Conservation (phyloP, 345 rosid genomes). For the Punica granatum region DNA sequence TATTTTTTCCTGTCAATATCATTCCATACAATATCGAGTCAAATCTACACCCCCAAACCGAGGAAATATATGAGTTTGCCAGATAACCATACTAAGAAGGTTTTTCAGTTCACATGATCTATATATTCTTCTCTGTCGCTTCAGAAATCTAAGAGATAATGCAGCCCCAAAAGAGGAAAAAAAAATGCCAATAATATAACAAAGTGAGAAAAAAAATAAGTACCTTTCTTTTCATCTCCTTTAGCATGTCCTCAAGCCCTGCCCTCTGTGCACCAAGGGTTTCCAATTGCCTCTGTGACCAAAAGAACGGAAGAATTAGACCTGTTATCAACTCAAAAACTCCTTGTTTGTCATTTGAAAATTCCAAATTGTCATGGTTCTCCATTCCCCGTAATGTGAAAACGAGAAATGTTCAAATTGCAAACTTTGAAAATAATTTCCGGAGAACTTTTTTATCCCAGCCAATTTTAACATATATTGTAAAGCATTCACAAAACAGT, state of each 20-base stretch:
- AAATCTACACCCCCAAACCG: too few relatives aligned
- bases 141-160: not conserved
- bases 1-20: not conserved
- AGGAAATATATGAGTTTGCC: too few relatives aligned
- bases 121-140: not conserved
- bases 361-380: not conserved
- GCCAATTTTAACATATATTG: not conserved
- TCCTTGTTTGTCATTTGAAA: not conserved
- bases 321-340: not conserved
- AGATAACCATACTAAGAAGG: not conserved
- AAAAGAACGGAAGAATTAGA: slow-evolving; percentile 2
- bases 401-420: not conserved
- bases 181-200: too few relatives aligned
- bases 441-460: not conserved
- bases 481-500: not conserved
- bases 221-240: slow-evolving; percentile 98
- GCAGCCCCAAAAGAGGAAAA: not conserved
- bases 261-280: slow-evolving; percentile 95
- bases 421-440: not conserved
- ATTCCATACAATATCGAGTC: too few relatives aligned
- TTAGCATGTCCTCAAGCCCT: slow-evolving; percentile 98
- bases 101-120: not conserved
- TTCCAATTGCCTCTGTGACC: slow-evolving; percentile 87
- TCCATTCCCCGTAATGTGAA: too few relatives aligned
- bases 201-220: slow-evolving; percentile 6